Evolutionary conservation across 225 moss, liverwort and hornwort genomes (phyloP), one percentile per base, ranked within the genome.

Genomic region (Sphagnum tenellum): DNA sequence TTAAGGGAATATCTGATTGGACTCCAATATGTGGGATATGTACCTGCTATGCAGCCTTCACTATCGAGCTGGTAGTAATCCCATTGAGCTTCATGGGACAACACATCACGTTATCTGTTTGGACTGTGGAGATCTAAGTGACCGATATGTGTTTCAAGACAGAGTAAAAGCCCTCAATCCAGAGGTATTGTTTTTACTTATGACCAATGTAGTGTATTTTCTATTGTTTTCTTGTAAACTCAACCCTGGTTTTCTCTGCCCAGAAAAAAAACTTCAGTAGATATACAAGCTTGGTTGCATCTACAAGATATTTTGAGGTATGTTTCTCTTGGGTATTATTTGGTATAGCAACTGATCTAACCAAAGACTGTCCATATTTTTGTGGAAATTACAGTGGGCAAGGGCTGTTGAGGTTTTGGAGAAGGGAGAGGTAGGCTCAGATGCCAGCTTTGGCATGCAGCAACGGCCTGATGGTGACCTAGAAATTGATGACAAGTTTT

Each of bases 401-500:
- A 71, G 70, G 67, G 89, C 94, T 51, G 81, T 91, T 53, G 77
- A 87, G 78, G 78, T 78, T 82, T 68, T 91, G 76, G 89, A 86
- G 60, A 82, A 63, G 7, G 94, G 89, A 59, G 69, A 75, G 48
- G 61, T 79, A 45, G 91, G 91, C 63, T 91, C 88, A 60, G 84
- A 80, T 77, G 81, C 81, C 56, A 87, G 81, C 66, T 95, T 95
- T 69, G 94, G 94, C 54, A 95, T 95, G 94, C 83, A 79, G 65
- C 82, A 88, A 70, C 91, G 94, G 46, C 94, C 94, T n/a, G 94
- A 95, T 71, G 94, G 94, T 63, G 94, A 95, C 55, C 69, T 95
- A 12, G 94, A 95, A 58, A 89, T 95, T 13, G 75, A 91, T 58
- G 86, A 88, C 74, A 86, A 63, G 72, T 89, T 95, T 50, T 87